Percentiles rank a stretch among this genome's conserved stretches.
Conservation (phyloP, 768 basidiomycete genomes). For the Mycena sanguinolenta region DNA sequence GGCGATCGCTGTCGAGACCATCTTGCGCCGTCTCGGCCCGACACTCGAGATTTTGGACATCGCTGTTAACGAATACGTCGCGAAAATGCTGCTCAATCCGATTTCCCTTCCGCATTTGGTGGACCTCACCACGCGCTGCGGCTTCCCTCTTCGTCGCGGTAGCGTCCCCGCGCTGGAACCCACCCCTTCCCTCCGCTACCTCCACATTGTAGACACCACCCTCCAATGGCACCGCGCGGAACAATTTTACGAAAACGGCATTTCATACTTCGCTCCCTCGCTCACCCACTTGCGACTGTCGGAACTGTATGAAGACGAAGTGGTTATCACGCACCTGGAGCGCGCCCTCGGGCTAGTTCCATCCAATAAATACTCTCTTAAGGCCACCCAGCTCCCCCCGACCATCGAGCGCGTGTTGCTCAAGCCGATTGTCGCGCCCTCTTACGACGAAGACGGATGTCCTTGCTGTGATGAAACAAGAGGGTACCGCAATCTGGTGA, state of each 20-base stretch:
- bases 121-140: conserved; percentile 46
- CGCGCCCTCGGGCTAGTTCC: not conserved
- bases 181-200: conserved; percentile 40
- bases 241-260: conserved; percentile 39
- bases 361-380: no score
- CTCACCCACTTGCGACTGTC: conserved; percentile 35
- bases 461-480: conserved; percentile 11
- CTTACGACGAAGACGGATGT: no score
- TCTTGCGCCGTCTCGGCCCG: conserved; percentile 40
- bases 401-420: conserved; percentile 15
- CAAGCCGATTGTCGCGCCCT: conserved; percentile 11
- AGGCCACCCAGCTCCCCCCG: conserved; percentile 6
- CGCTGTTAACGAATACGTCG: conserved; percentile 36
- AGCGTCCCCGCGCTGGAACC: conserved; percentile 19
- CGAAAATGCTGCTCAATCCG: conserved; percentile 34
- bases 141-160: conserved; percentile 39
- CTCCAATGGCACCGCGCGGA: conserved; percentile 33
- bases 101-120: conserved; percentile 42
- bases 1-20: conserved; percentile 15
- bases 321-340: not conserved
- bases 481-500: conserved; percentile 9
- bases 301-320: not conserved
- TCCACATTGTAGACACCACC: conserved; percentile 41
- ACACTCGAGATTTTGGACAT: conserved; percentile 43
- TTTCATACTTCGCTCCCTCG: conserved; percentile 40